Evolutionary conservation across 371 early-diverging fungal species (phyloP).

Genomic region (Homolaphlyctis polyrhiza): DNA sequence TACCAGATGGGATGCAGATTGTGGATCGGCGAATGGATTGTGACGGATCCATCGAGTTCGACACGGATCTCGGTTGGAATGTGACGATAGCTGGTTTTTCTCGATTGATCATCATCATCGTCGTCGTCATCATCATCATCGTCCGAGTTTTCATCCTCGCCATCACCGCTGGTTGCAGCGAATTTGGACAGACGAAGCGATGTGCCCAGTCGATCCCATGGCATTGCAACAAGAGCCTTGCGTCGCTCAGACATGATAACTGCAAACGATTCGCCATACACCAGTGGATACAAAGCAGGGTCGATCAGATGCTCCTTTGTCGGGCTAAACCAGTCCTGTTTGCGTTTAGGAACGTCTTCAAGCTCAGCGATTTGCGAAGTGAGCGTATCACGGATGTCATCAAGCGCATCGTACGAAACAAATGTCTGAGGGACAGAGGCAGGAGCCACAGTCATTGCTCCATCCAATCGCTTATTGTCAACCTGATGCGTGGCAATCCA

Average conservation of each 20-base stretch:
- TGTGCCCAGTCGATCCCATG: not conserved
- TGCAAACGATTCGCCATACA: constrained; percentile 8
- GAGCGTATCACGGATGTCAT: not conserved
- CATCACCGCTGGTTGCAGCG: no score
- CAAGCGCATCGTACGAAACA: not conserved
- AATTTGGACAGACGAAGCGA: not conserved
- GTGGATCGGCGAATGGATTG: constrained; percentile 27
- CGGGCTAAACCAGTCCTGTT: constrained; percentile 35
- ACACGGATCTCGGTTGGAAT: constrained; percentile 25
- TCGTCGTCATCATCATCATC: no score
- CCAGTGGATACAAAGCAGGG: constrained; percentile 52
- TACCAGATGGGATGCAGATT: constrained; percentile 18
- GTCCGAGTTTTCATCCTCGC: no score
- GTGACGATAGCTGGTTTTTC: not conserved
- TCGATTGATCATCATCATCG: no score
- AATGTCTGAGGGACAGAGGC: not conserved
- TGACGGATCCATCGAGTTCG: constrained; percentile 6
- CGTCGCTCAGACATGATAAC: not conserved
- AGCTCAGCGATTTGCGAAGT: not conserved
- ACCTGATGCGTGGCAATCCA: not conserved
- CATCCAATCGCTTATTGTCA: not conserved
- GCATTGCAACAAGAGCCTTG: not conserved
- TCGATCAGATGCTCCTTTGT: constrained; percentile 52
- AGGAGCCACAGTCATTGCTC: not conserved
- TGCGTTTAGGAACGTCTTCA: constrained; percentile 11